A percentile compares a stretch with the other conserved stretches of the same genome.
Conservation (phyloP, 2,329 filamentous ascomycete species). For the Tolypocladium sp. region DNA sequence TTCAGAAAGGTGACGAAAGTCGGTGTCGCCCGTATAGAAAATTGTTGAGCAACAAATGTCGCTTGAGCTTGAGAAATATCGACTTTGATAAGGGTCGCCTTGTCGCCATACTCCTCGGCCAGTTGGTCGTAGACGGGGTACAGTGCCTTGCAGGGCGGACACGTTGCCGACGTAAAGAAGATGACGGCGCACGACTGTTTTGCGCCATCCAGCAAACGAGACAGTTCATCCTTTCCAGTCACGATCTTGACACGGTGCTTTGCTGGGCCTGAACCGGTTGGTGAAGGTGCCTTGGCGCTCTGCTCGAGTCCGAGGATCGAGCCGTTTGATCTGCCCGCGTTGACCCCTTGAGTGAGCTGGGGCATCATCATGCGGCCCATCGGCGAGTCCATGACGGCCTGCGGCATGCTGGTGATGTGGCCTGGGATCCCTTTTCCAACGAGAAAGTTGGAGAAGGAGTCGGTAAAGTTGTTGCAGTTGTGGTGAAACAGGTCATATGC, state of each 20-base stretch:
- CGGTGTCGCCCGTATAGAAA: slow-evolving; percentile 66
- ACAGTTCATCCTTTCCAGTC: slow-evolving; percentile 30
- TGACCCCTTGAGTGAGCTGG: slow-evolving; percentile 47
- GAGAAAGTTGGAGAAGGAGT: slow-evolving; percentile 84
- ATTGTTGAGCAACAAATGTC: slow-evolving; percentile 54
- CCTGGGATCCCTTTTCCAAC: slow-evolving; percentile 81
- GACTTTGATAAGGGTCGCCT: slow-evolving; percentile 70
- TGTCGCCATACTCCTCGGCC: slow-evolving; percentile 60
- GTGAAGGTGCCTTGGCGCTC: slow-evolving; percentile 15
- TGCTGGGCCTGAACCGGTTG: neutral
- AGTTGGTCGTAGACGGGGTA: slow-evolving; percentile 78
- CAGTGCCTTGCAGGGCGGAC: slow-evolving; percentile 71
- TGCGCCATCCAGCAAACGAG: slow-evolving; percentile 41
- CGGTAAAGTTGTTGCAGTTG: slow-evolving; percentile 97
- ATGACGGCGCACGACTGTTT: slow-evolving; percentile 64
- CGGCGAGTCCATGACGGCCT: slow-evolving; percentile 75
- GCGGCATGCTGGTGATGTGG: slow-evolving; percentile 76
- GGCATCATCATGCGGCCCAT: slow-evolving; percentile 83
- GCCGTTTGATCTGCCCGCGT: slow-evolving; percentile 38
- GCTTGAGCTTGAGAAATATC: slow-evolving; percentile 62
- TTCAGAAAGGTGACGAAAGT: slow-evolving; percentile 81
- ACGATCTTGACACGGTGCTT: slow-evolving; percentile 46
- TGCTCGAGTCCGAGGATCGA: slow-evolving; percentile 44
- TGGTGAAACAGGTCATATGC: slow-evolving; percentile 84
- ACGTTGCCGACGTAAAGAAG: slow-evolving; percentile 89